Evolutionary conservation across 2,329 filamentous ascomycete species (phyloP).

Genomic region (Pseudogymnoascus sp.): DNA sequence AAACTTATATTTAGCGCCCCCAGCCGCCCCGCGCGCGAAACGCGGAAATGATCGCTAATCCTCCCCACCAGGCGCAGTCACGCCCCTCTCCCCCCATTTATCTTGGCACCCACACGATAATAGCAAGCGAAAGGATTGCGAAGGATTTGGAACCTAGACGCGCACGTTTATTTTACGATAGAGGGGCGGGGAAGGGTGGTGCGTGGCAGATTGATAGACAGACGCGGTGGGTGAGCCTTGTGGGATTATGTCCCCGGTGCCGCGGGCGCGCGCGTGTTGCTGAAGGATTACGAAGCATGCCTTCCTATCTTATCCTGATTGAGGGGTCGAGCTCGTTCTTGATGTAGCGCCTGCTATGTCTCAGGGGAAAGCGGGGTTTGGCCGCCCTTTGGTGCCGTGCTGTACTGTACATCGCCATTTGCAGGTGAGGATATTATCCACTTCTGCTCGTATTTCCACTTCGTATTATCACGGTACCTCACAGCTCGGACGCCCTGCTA

Average conservation of each 20-base stretch:
- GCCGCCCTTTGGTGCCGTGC: not conserved
- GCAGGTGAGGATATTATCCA: not conserved
- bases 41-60: slow-evolving; percentile 6
- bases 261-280: not conserved
- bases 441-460: not conserved
- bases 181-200: not conserved
- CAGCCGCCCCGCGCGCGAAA: not conserved
- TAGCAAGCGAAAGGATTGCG: not conserved
- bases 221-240: not conserved
- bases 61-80: not conserved
- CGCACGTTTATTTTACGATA: not conserved
- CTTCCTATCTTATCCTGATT: not conserved
- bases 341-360: not conserved
- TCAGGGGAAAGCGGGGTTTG: not conserved
- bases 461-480: not conserved
- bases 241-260: not conserved
- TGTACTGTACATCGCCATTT: not conserved
- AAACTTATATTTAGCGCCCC: slow-evolving; percentile 3
- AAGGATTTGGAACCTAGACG: not conserved
- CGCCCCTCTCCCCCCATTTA: not conserved
- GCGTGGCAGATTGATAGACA: not conserved
- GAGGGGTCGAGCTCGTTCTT: not conserved
- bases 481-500: not conserved
- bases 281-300: not conserved
- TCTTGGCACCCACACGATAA: not conserved